These are phyloP conservation scores for Vitis vinifera DNA, from an alignment of 164 flowering plant species.

Conservation along the genomic window DNA sequence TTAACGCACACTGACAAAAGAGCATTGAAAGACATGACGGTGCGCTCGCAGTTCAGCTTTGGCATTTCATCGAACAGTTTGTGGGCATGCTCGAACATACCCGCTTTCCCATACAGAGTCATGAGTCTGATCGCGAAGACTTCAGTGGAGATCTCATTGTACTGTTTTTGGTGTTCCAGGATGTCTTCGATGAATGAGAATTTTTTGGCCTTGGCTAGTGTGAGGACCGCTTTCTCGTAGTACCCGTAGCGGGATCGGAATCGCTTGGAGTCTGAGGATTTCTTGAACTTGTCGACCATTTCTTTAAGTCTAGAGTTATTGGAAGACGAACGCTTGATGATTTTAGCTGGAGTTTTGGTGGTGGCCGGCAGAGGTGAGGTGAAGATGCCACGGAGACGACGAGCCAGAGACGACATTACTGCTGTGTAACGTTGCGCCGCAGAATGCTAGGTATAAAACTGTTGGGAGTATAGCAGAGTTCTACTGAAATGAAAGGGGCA, in stretches of 20 bases:
- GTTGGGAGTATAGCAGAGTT: too few relatives aligned
- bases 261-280: background rate
- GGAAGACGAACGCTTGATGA: background rate
- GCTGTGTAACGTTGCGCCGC: too few relatives aligned
- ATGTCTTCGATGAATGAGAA: slow-evolving; percentile 32
- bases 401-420: too few relatives aligned
- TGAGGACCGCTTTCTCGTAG: slow-evolving; percentile 29
- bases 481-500: too few relatives aligned
- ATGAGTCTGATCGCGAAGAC: slow-evolving; percentile 27
- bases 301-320: slow-evolving; percentile 8
- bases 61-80: slow-evolving; percentile 64
- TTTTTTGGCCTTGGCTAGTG: slow-evolving; percentile 31
- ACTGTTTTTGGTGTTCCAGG: slow-evolving; percentile 43
- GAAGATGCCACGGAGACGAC: slow-evolving; percentile 3
- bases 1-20: slow-evolving; percentile 37
- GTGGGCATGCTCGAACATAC: slow-evolving; percentile 49
- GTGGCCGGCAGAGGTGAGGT: background rate
- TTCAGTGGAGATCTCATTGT: slow-evolving; percentile 24
- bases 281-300: slow-evolving; percentile 13
- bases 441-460: too few relatives aligned
- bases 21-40: slow-evolving; percentile 47
- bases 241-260: slow-evolving; percentile 16
- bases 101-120: slow-evolving; percentile 32
- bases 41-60: slow-evolving; percentile 31
- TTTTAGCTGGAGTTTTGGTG: background rate